These are phyloP conservation scores for Sarcodon sp. DNA, from an alignment of 768 basidiomycete species.

Conservation along the genomic window DNA sequence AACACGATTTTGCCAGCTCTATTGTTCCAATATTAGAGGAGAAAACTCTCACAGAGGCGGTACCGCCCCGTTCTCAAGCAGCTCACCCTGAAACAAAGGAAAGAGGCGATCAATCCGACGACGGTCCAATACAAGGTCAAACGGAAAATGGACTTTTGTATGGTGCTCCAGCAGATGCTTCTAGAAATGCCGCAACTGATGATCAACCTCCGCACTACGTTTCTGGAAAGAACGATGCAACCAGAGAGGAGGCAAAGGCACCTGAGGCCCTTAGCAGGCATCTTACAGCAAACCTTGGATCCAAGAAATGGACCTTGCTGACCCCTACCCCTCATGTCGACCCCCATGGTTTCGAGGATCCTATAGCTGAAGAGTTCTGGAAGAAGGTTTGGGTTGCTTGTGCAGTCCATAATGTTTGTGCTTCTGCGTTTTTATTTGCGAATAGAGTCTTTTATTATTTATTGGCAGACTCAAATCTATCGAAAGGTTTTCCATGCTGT, in stretches of 20 bases:
- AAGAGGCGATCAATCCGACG: background rate
- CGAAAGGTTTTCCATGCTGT: slow-evolving; percentile 90
- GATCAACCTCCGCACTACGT: slow-evolving; percentile 34
- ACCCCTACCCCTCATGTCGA: slow-evolving; percentile 62
- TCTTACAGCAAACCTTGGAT: slow-evolving; percentile 33
- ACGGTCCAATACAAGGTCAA: slow-evolving; percentile 16
- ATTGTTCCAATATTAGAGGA: slow-evolving; percentile 64
- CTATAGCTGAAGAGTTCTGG: slow-evolving; percentile 81
- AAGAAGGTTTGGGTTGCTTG: slow-evolving; percentile 79
- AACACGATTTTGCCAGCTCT: slow-evolving; percentile 45
- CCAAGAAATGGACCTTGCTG: slow-evolving; percentile 48
- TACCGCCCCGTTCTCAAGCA: background rate
- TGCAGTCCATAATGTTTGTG: slow-evolving; percentile 77
- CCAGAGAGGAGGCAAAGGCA: slow-evolving; percentile 34
- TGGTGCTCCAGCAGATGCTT: slow-evolving; percentile 44
- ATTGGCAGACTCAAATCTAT: slow-evolving; percentile 77
- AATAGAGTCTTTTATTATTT: no score
- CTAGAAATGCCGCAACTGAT: slow-evolving; percentile 25
- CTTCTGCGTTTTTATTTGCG: background rate
- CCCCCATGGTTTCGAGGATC: slow-evolving; percentile 77
- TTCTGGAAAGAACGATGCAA: slow-evolving; percentile 27
- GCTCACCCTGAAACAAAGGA: background rate
- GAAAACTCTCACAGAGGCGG: slow-evolving; percentile 36
- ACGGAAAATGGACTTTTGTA: slow-evolving; percentile 30
- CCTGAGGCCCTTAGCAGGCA: slow-evolving; percentile 41